Percentiles rank a stretch among this genome's conserved stretches.
Conservation (phyloP, 2,329 filamentous ascomycete species). For the Fonsecaea nubica region DNA sequence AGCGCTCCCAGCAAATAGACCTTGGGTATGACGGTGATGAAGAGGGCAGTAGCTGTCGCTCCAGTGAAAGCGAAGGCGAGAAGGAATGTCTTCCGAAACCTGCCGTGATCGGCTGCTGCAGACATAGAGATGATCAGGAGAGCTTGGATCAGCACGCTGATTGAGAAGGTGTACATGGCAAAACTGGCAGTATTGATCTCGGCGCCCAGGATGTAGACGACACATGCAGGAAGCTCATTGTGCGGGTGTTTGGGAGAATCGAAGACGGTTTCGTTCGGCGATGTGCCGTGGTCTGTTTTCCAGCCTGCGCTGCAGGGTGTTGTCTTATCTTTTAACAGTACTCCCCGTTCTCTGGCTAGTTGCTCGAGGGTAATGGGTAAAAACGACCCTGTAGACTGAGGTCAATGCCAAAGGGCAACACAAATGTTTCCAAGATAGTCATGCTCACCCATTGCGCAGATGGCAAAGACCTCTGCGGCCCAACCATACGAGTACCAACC, state of each 20-base stretch:
- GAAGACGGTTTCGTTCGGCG: conserved; percentile 41
- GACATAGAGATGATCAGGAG: conserved; percentile 95
- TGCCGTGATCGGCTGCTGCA: conserved; percentile 92
- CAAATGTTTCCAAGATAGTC: background rate
- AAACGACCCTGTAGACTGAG: conserved; percentile 72
- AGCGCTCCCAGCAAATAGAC: conserved; percentile 82
- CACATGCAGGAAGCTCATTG: conserved; percentile 58
- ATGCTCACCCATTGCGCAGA: conserved; percentile 75
- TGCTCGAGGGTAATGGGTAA: conserved; percentile 95
- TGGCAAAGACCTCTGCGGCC: conserved; percentile 94
- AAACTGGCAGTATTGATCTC: conserved; percentile 96
- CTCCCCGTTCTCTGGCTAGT: conserved; percentile 88
- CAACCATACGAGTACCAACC: conserved; percentile 98
- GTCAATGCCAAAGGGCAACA: background rate
- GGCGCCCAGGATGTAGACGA: conserved; percentile 79
- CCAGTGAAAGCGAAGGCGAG: conserved; percentile 84
- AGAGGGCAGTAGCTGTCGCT: conserved; percentile 83
- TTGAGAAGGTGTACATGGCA: conserved; percentile 97
- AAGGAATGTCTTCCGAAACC: conserved; percentile 85
- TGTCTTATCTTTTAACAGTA: conserved; percentile 77
- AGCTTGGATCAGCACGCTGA: conserved; percentile 87
- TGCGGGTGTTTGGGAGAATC: conserved; percentile 32
- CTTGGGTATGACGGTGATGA: conserved; percentile 76
- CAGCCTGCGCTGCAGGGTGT: conserved; percentile 73
- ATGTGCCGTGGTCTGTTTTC: conserved; percentile 47